A percentile compares a stretch with the other conserved stretches of the same genome.
Conservation (phyloP, 2,329 filamentous ascomycete species). For the Magnaporthiopsis poae region DNA sequence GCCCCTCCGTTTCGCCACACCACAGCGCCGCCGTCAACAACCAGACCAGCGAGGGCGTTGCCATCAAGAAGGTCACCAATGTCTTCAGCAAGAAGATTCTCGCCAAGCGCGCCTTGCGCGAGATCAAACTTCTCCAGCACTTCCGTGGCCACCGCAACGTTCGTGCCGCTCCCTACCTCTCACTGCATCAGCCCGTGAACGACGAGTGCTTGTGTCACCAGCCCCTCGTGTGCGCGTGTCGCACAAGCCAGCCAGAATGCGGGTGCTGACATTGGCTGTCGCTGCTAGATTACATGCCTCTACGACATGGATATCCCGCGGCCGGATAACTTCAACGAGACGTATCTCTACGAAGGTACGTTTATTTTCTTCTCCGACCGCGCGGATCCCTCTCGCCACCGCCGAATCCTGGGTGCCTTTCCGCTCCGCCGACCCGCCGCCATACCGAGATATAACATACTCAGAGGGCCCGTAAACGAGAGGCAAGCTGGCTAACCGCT, state of each 20-base stretch:
- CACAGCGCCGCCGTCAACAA: slow-evolving; percentile 81
- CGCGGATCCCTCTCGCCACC: too few species aligned
- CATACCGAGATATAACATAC: background rate
- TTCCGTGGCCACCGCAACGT: slow-evolving; percentile 85
- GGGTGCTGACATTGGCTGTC: background rate
- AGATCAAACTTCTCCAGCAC: slow-evolving; percentile 97
- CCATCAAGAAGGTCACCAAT: slow-evolving; percentile 99
- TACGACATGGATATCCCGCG: slow-evolving; percentile 99
- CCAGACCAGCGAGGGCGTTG: slow-evolving; percentile 83
- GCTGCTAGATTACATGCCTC: slow-evolving; percentile 78
- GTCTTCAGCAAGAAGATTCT: slow-evolving; percentile 99
- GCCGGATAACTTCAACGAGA: slow-evolving; percentile 97
- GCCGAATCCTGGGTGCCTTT: too few species aligned
- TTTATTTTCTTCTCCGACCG: background rate
- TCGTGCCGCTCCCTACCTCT: slow-evolving; percentile 25
- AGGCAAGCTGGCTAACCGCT: background rate
- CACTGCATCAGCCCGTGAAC: slow-evolving; percentile 5
- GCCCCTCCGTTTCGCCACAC: slow-evolving; percentile 4
- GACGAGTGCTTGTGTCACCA: background rate
- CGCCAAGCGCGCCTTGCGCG: slow-evolving; percentile 90
- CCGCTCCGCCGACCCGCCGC: background rate
- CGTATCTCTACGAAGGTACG: slow-evolving; percentile 93
- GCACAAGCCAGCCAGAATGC: background rate
- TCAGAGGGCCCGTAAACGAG: background rate
- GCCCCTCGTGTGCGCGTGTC: background rate